These are phyloP conservation scores for Fusarium verrucosum DNA, from an alignment of 2,329 filamentous ascomycete genomes.

Conservation along the genomic window DNA sequence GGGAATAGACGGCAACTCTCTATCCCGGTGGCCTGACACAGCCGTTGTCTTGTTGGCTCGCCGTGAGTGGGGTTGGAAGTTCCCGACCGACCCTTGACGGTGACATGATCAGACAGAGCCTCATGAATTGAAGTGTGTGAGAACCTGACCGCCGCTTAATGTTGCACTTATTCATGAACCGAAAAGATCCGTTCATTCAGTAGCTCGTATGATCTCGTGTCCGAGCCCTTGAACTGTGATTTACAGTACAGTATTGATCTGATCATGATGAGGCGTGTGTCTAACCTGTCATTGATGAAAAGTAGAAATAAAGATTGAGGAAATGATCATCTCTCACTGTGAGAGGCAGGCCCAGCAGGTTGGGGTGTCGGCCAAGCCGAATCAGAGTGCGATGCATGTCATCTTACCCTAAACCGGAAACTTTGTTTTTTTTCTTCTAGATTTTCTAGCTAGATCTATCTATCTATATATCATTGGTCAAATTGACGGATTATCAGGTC, in stretches of 20 bases:
- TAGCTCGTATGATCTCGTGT: constrained; percentile 30
- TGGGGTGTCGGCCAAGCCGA: constrained; percentile 16
- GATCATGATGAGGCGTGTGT: constrained; percentile 6
- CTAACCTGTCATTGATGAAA: neutral
- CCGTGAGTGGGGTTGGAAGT: constrained; percentile 8
- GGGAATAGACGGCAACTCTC: constrained; percentile 19
- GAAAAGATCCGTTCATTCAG: constrained; percentile 16
- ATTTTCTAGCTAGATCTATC: neutral
- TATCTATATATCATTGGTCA: neutral
- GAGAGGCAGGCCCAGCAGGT: neutral
- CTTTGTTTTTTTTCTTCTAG: constrained; percentile 2
- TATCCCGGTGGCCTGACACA: constrained; percentile 26
- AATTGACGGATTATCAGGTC: neutral
- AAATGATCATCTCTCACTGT: constrained; percentile 18
- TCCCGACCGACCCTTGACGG: constrained; percentile 14
- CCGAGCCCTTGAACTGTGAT: neutral
- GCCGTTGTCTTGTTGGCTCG: constrained; percentile 4
- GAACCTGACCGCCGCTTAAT: constrained; percentile 5
- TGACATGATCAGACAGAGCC: constrained; percentile 25
- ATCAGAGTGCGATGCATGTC: neutral
- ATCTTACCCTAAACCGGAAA: constrained; percentile 16
- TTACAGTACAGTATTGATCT: neutral
- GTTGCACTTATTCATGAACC: neutral
- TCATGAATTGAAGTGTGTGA: constrained; percentile 7
- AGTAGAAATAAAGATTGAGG: constrained; percentile 3